Base-by-base conservation (phyloP, 352 stramenopile genomes). In the Phytophthora melonis region DNA sequence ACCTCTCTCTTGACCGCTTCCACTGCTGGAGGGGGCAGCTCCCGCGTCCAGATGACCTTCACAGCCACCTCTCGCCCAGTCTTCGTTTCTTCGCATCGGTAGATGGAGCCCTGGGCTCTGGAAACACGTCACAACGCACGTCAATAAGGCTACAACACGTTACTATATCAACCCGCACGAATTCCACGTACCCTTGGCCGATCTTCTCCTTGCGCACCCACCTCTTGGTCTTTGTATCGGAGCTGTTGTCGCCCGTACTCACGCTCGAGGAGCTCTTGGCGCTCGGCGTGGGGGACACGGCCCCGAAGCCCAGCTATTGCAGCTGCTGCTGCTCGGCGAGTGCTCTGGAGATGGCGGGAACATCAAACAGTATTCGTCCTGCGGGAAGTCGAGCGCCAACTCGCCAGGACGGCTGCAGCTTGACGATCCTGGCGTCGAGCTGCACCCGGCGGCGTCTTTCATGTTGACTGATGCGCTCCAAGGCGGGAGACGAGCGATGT, bases 121-220 rank as follows among this genome's bases (percentile, higher is more conserved):
- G 80, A 18, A 63, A 34, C 6, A 63, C 14, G 30, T 4, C 9
- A 41, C 23, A 14, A 41, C 9, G 8, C 10, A 41, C 10, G 8
- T 41, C 34, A 14, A 41, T 41, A 41, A 4, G 10, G 1, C 34
- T 41, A 41, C 13, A 14, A 14, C 27, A 60, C 36, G 27, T 14
- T n/a, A 55, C 25, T 49, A 58, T 18, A 39, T 25, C 2, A 30
- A 21, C 10, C 10, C 9, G 11, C 8, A 19, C 43, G 16, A 50
- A 43, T 14, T 0, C 13, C 13, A 74, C 77, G 8, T 80, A 93
- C 85, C 86, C 88, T 61, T 95, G 88, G 1, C 88, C 88, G 63
- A 93, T 91, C 66, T 93, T 93, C 62, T 95, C 88, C 72, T 92
- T 95, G 56, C 87, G 86, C 8, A 86, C 60, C 77, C 80, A 93